A percentile compares a stretch with the other conserved stretches of the same genome.
Conservation (phyloP, 306 rosid genomes). For the Cicer judaicum region DNA sequence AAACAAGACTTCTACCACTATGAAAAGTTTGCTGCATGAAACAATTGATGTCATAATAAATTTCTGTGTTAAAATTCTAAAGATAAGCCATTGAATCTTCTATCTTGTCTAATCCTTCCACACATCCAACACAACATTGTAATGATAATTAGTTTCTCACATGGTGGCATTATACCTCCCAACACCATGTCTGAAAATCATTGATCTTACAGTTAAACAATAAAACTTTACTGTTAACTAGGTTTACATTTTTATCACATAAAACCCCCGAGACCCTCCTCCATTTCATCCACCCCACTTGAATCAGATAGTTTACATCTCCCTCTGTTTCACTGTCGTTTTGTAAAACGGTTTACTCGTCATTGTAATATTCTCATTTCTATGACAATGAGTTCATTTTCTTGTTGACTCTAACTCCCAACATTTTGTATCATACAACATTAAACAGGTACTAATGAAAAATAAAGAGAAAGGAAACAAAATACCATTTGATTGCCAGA, state of each 20-base stretch:
- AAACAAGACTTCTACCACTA: neutral
- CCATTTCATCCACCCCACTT: neutral
- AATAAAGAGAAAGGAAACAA: constrained; percentile 14
- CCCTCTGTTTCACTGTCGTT: neutral
- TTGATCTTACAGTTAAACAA: neutral
- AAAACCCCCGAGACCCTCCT: neutral
- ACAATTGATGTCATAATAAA: neutral
- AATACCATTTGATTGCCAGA: constrained; percentile 23
- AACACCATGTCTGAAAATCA: neutral
- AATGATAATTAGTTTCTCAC: neutral
- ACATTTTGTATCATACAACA: neutral
- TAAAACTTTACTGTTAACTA: neutral
- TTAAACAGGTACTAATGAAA: neutral
- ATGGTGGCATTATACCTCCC: neutral
- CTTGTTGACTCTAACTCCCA: neutral
- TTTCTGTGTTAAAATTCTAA: neutral
- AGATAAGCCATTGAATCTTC: neutral
- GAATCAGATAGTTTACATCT: neutral
- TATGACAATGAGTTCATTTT: neutral
- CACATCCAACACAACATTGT: neutral
- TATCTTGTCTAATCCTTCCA: neutral
- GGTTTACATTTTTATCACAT: neutral
- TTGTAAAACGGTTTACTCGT: neutral
- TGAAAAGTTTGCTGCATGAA: neutral
- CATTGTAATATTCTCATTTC: neutral